Evolutionary conservation across 2,329 filamentous ascomycete genomes (phyloP).

Genomic region (Apiospora aurea): DNA sequence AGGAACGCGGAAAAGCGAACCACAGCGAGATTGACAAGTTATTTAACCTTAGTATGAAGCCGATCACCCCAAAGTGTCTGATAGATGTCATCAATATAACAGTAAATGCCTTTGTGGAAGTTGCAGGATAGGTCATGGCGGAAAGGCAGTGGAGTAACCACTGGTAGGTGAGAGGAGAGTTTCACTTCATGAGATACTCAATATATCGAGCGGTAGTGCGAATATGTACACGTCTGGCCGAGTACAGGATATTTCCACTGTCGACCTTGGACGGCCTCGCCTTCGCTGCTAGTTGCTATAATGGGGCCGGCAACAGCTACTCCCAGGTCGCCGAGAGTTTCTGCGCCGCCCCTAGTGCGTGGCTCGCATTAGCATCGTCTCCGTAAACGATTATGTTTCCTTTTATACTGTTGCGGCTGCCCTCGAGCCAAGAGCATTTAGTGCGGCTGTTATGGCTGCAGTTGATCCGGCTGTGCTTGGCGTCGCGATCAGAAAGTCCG

Average conservation of each 20-base stretch:
- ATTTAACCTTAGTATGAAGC: neutral
- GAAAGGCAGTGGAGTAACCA: neutral
- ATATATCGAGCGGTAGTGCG: conserved; percentile 1
- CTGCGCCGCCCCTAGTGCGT: neutral
- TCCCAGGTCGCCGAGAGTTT: neutral
- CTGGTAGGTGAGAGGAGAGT: neutral
- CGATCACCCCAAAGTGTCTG: neutral
- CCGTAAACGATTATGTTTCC: neutral
- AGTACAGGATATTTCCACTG: neutral
- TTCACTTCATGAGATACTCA: neutral
- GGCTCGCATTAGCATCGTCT: neutral
- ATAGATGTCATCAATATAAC: neutral
- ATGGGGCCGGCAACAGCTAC: neutral
- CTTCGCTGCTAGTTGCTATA: neutral
- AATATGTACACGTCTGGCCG: neutral
- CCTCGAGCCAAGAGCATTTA: too few relatives aligned
- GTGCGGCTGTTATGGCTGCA: too few relatives aligned
- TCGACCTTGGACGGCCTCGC: neutral
- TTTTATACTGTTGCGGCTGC: neutral
- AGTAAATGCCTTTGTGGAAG: neutral
- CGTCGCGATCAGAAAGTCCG: too few relatives aligned
- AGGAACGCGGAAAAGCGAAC: neutral
- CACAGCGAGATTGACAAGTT: neutral
- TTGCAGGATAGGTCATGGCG: neutral
- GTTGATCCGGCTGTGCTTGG: too few relatives aligned